Evolutionary conservation across 192 early-diverging fungal species (phyloP), one percentile per base, ranked within the genome.

Genomic region (Umbelopsis sp.): DNA sequence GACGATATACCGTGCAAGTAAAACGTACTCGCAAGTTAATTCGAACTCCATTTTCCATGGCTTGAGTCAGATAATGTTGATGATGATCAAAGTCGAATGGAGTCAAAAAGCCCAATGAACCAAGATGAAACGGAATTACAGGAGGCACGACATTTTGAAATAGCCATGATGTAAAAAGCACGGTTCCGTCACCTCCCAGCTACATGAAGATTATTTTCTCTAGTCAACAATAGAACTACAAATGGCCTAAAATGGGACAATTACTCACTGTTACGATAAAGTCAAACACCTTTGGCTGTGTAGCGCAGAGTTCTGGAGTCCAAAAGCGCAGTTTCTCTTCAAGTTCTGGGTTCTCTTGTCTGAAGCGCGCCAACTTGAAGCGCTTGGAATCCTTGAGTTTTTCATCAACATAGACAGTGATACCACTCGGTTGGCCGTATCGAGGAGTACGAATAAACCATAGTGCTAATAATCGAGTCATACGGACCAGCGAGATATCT

Each of bases 111-210:
- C 97, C 96, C 44, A 98, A 77, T 30, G 95, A 97, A 5, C 97
- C 97, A 35, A 97, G 76, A 69, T 95, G 91, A 81, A 98, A 97
- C 0, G 97, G 89, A 13, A 98, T 85, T n/a, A 98, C 88, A 0
- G 96, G 95, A 47, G 97, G 97, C 44, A 98, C 93, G 12, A 86
- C 83, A 6, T 73, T 75, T 79, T 98, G 94, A 74, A 93, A 92
- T 35, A 98, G 80, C 91, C 95, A 96, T 30, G 93, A 92, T 30
- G 95, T 92, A 75, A 91, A 98, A 27, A 97, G 83, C 10, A 97
- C 95, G 1, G 96, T 99, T 45, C 96, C 96, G 84, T 99, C 96
- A 22, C 96, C 97, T 46, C 96, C 96, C 74, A 99, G 88, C 74
- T 87, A 70, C 12, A 16, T 5, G 3, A 77, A 18, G 51, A 4